phyloP scores from a whole-genome alignment of 208 protist species.

The Chromosphaera perkinsii region DNA sequence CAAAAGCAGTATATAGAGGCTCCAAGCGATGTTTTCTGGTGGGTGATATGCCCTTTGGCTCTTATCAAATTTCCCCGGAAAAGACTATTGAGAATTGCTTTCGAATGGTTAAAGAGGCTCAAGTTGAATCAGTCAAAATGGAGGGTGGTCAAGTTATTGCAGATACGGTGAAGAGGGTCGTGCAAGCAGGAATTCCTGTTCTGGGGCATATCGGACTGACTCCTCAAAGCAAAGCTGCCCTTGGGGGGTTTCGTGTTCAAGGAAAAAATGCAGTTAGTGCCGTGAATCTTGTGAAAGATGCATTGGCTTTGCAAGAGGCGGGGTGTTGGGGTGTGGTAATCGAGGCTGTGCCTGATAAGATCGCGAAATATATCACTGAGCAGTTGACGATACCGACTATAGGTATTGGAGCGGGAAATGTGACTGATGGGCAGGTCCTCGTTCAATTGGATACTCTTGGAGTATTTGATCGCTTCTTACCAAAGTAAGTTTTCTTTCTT shows the following conservation, averaged over 20 bases:
- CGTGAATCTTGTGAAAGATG: constrained; percentile 57
- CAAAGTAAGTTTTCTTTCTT: constrained; percentile 38
- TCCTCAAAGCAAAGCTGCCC: constrained; percentile 52
- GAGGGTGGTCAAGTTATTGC: constrained; percentile 58
- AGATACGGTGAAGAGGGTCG: constrained; percentile 44
- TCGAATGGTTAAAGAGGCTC: constrained; percentile 56
- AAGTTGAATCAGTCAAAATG: constrained; percentile 63
- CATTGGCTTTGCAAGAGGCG: constrained; percentile 62
- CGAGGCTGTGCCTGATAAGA: constrained; percentile 58
- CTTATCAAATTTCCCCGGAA: constrained; percentile 40
- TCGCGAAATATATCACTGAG: constrained; percentile 57
- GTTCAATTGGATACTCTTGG: constrained; percentile 67
- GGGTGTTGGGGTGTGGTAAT: constrained; percentile 62
- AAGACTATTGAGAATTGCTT: constrained; percentile 58
- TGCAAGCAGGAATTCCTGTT: constrained; percentile 57
- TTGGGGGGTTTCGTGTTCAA: constrained; percentile 64
- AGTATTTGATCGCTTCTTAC: constrained; percentile 52
- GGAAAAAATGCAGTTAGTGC: constrained; percentile 50
- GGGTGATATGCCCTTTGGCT: constrained; percentile 73
- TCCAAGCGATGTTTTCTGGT: constrained; percentile 44
- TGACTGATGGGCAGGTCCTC: constrained; percentile 65
- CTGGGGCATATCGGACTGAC: constrained; percentile 71
- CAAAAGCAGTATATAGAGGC: constrained; percentile 44
- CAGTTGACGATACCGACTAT: constrained; percentile 63
- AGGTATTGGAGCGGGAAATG: constrained; percentile 65